phyloP scores from a whole-genome alignment of 139 green algal species.

The Chlorella sp. region DNA sequence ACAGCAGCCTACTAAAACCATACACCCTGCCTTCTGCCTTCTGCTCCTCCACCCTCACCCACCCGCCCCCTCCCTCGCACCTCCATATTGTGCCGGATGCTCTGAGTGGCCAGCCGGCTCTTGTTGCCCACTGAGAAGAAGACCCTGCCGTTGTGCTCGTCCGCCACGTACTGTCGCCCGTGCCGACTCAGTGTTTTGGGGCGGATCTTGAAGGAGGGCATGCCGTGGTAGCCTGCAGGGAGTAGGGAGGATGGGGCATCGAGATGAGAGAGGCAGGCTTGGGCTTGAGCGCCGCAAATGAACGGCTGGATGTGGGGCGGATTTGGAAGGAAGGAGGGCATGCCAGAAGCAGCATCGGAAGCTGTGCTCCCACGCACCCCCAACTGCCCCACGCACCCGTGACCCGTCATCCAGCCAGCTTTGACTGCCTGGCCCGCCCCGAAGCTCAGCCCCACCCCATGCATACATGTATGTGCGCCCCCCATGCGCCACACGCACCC shows the following conservation, averaged over 20 bases:
- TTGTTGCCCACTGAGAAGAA: slow-evolving; percentile 18
- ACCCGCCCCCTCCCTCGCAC: neutral
- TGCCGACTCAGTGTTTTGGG: neutral
- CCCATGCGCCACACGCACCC: too few relatives aligned
- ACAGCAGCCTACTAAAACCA: neutral
- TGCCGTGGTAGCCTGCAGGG: slow-evolving; percentile 13
- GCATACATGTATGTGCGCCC: too few relatives aligned
- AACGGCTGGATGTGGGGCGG: too few relatives aligned
- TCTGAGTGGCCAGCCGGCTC: neutral
- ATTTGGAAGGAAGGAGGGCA: too few relatives aligned
- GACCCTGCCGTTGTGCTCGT: neutral
- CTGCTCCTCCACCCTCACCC: neutral
- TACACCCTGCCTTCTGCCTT: neutral
- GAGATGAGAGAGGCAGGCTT: neutral
- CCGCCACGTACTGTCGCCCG: slow-evolving; percentile 3
- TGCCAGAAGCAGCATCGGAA: too few relatives aligned
- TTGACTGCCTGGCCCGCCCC: too few relatives aligned
- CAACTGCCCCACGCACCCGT: too few relatives aligned
- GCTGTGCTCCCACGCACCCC: too few relatives aligned
- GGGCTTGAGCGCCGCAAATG: too few relatives aligned
- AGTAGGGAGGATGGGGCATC: too few relatives aligned
- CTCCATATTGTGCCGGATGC: slow-evolving; percentile 15
- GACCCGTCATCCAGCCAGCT: too few relatives aligned
- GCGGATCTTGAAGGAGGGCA: slow-evolving; percentile 20
- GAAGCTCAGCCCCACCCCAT: too few relatives aligned